A percentile compares a stretch with the other conserved stretches of the same genome.
Conservation (phyloP, 202 grass and related monocot genomes). For the Dendrocalamus latiflorus region DNA sequence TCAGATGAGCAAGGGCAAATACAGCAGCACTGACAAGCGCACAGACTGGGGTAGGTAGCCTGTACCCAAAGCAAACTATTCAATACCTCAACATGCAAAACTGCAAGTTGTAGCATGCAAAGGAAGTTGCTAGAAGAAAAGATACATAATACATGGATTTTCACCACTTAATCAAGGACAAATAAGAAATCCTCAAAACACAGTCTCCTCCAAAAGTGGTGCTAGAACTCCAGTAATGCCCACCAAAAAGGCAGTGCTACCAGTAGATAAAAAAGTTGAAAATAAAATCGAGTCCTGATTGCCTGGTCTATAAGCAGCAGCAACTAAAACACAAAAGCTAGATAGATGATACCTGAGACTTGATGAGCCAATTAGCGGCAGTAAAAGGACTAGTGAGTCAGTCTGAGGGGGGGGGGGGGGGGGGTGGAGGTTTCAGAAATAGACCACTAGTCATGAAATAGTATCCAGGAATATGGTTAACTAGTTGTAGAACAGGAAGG, state of each 20-base stretch:
- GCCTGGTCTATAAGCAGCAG: neutral
- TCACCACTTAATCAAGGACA: slow-evolving; percentile 89
- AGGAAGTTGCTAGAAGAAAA: slow-evolving; percentile 3
- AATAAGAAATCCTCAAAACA: slow-evolving; percentile 96
- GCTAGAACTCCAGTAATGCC: slow-evolving; percentile 91
- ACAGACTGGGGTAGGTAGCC: slow-evolving; percentile 80
- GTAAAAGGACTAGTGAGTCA: slow-evolving; percentile 75
- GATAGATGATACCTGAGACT: slow-evolving; percentile 54
- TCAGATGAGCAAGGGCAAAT: slow-evolving; percentile 86
- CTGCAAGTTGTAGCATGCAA: neutral
- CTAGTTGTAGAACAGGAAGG: neutral
- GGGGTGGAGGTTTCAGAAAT: slow-evolving; percentile 6
- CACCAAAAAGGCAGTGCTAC: slow-evolving; percentile 82
- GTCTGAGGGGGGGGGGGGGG: slow-evolving; percentile 42
- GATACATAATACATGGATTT: neutral
- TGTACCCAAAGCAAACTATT: slow-evolving; percentile 36
- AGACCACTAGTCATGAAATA: neutral
- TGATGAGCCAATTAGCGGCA: slow-evolving; percentile 91
- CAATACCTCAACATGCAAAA: slow-evolving; percentile 6
- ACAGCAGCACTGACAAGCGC: slow-evolving; percentile 69
- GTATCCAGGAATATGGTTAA: neutral
- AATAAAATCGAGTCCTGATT: slow-evolving; percentile 20
- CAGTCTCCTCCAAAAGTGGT: slow-evolving; percentile 87
- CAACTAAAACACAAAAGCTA: slow-evolving; percentile 2
- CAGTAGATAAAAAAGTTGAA: slow-evolving; percentile 7